Percentiles rank a stretch among this genome's conserved stretches.
Evolutionary conservation across 23 red algal species (phyloP).

Genomic region (Gracilaria domingensis): DNA sequence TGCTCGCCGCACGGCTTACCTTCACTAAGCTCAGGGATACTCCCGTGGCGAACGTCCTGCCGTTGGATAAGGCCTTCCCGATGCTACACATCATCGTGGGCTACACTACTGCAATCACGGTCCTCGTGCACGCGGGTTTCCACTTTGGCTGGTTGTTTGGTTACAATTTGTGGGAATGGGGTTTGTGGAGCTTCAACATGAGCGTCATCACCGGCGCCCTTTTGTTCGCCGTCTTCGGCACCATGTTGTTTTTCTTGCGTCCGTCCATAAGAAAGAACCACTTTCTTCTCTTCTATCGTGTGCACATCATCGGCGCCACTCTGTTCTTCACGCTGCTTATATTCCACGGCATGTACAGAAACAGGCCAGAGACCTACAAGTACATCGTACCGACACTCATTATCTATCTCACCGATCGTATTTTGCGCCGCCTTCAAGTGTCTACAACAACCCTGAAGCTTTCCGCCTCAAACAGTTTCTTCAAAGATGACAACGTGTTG

Average conservation of each 20-base stretch:
- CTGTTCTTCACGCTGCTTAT: constrained; percentile 74
- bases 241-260: constrained; percentile 44
- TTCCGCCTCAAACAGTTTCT: constrained; percentile 30
- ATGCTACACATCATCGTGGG: constrained; percentile 72
- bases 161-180: constrained; percentile 36
- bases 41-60: constrained; percentile 43
- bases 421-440: constrained; percentile 37
- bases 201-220: constrained; percentile 51
- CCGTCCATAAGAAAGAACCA: constrained; percentile 50
- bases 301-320: constrained; percentile 72
- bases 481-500: constrained; percentile 61
- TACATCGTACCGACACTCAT: constrained; percentile 70
- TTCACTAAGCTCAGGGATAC: constrained; percentile 58
- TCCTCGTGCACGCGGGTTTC: constrained; percentile 57
- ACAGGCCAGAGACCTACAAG: constrained; percentile 80
- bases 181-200: constrained; percentile 63
- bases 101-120: constrained; percentile 34
- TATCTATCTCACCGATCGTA: constrained; percentile 68
- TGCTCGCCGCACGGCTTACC: constrained; percentile 43
- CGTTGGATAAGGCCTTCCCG: constrained; percentile 73
- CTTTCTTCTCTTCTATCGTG: constrained; percentile 63
- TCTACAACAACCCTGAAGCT: constrained; percentile 35
- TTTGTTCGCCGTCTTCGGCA: constrained; percentile 34
- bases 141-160: constrained; percentile 71
- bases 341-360: constrained; percentile 72